Percentiles rank a stretch among this genome's conserved stretches.
Conservation (phyloP, 495 filamentous ascomycete species). For the Penicillium bialowiezense region DNA sequence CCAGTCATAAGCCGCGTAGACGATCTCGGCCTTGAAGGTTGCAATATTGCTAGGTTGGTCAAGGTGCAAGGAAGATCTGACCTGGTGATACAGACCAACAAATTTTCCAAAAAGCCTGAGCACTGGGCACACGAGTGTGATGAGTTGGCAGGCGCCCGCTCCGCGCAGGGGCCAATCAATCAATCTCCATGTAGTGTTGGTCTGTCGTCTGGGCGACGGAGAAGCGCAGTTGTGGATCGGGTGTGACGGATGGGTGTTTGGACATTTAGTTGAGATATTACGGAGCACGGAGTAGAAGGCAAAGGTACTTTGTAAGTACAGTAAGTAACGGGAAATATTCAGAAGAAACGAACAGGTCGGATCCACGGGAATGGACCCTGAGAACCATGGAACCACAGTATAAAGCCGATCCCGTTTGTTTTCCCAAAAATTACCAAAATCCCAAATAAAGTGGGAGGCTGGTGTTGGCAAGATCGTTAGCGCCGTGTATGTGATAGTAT, state of each 20-base stretch:
- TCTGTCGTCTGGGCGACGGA: conserved; percentile 26
- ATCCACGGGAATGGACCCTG: too few species aligned
- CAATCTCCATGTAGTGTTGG: conserved; percentile 2
- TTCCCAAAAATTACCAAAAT: background rate
- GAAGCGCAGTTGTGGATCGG: too few species aligned
- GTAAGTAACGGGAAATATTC: background rate
- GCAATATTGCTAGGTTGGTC: background rate
- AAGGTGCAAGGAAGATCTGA: background rate
- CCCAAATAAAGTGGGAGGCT: too few species aligned
- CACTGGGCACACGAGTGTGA: conserved; percentile 21
- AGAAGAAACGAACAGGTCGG: too few species aligned
- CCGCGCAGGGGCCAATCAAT: conserved; percentile 20
- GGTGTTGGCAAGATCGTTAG: too few species aligned
- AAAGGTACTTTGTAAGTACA: too few species aligned
- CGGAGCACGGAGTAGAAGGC: too few species aligned
- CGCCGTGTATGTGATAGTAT: too few species aligned
- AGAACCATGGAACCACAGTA: too few species aligned
- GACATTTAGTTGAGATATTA: too few species aligned
- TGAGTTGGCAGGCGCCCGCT: conserved; percentile 27
- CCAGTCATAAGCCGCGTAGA: background rate
- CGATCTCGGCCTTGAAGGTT: background rate
- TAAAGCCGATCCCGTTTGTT: background rate
- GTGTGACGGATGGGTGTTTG: too few species aligned
- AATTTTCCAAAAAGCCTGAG: background rate
- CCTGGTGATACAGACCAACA: too few species aligned